phyloP scores from a whole-genome alignment of 768 basidiomycete species.

The Astraeus odoratus region DNA sequence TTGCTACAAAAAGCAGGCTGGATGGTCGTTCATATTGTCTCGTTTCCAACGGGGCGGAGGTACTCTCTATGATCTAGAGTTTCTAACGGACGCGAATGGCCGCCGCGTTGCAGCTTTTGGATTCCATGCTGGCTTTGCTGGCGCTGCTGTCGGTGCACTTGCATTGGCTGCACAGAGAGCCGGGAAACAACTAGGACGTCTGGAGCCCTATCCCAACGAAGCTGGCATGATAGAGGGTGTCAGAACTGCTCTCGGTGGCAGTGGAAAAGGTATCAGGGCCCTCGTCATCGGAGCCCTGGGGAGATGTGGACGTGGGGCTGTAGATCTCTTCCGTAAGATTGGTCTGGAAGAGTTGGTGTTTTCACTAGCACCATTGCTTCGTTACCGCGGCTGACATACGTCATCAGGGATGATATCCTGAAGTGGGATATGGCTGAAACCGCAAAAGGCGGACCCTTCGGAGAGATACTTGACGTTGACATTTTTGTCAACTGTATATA shows the following conservation, averaged over 20 bases:
- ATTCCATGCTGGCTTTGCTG: slow-evolving; percentile 98
- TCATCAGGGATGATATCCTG: slow-evolving; percentile 74
- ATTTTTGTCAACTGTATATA: slow-evolving; percentile 99
- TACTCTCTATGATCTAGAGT: slow-evolving; percentile 92
- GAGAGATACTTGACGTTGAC: slow-evolving; percentile 93
- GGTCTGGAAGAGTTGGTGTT: slow-evolving; percentile 83
- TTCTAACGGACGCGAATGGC: slow-evolving; percentile 76
- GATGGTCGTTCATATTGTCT: slow-evolving; percentile 81
- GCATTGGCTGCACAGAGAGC: slow-evolving; percentile 64
- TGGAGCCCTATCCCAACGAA: slow-evolving; percentile 84
- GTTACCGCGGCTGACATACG: background rate
- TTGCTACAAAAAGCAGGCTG: slow-evolving; percentile 93
- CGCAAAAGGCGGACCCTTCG: slow-evolving; percentile 92
- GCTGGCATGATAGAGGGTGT: slow-evolving; percentile 74
- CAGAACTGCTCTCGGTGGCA: slow-evolving; percentile 54
- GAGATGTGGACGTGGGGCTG: slow-evolving; percentile 89
- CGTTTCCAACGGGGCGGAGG: slow-evolving; percentile 83
- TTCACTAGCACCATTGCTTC: background rate
- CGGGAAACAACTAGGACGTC: slow-evolving; percentile 51
- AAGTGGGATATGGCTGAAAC: slow-evolving; percentile 99
- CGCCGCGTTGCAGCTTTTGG: slow-evolving; percentile 97
- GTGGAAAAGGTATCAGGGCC: slow-evolving; percentile 70
- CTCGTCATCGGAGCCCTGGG: slow-evolving; percentile 96
- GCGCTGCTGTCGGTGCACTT: slow-evolving; percentile 86
- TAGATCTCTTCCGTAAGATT: slow-evolving; percentile 92